Percentiles rank a stretch among this genome's conserved stretches.
These are phyloP conservation scores for Cephaloascus albidus DNA, from an alignment of 805 yeast species.

Conservation along the genomic window DNA sequence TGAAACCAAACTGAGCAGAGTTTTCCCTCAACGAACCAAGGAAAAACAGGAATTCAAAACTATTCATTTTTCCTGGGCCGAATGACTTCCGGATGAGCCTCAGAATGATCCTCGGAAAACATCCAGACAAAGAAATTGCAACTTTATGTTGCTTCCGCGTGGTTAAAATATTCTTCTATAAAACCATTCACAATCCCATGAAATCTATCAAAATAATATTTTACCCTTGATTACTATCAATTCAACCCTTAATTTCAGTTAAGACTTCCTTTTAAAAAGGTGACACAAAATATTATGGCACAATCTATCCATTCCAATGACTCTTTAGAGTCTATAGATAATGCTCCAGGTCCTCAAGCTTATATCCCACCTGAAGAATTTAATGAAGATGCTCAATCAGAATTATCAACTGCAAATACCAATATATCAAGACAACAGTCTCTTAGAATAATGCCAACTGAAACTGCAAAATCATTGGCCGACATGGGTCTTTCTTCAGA, in stretches of 20 bases:
- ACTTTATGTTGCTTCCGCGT: background rate
- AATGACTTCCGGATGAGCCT: no score
- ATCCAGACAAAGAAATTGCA: background rate
- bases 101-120: no score
- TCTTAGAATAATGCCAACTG: constrained; percentile 45
- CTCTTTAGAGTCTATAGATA: background rate
- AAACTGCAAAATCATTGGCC: constrained; percentile 62
- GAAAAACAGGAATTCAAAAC: no score
- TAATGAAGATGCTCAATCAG: constrained; percentile 37
- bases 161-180: background rate
- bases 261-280: no score
- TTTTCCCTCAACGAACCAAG: no score
- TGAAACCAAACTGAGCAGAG: no score
- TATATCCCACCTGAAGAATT: constrained; percentile 21
- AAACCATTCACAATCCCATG: no score
- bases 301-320: background rate
- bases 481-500: constrained; percentile 51
- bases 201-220: no score
- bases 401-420: constrained; percentile 17
- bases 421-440: constrained; percentile 13
- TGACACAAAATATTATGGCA: no score
- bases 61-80: no score
- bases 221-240: no score
- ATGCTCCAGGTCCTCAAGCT: constrained; percentile 18
- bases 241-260: no score